Conservation (phyloP, 371 early-diverging fungal genomes). For the Lichtheimia ornata region DNA sequence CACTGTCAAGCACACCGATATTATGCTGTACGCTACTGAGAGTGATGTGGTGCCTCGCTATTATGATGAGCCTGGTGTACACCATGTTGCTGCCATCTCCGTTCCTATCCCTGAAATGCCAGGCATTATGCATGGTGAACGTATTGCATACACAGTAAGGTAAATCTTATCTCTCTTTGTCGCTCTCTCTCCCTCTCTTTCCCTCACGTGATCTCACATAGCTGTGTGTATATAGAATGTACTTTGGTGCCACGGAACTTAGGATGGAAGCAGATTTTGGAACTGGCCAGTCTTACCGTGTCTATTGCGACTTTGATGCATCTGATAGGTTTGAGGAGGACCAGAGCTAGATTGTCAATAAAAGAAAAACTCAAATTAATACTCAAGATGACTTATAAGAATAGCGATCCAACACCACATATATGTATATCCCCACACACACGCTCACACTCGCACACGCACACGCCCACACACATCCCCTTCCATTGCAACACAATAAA, state of each 20-base stretch:
- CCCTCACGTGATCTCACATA: not conserved
- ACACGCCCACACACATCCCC: not conserved
- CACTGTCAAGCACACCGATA: slow-evolving; percentile 40
- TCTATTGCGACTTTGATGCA: slow-evolving; percentile 50
- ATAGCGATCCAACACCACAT: not conserved
- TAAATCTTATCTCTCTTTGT: slow-evolving; percentile 9
- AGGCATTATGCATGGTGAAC: slow-evolving; percentile 30
- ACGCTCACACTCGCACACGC: not conserved
- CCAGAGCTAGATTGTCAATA: not conserved
- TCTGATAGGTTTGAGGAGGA: slow-evolving; percentile 1
- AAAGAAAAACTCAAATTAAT: not conserved
- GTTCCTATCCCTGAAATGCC: slow-evolving; percentile 45
- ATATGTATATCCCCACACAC: not conserved
- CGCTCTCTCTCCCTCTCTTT: too few relatives aligned
- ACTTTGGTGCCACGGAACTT: slow-evolving; percentile 50
- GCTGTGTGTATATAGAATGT: slow-evolving; percentile 32
- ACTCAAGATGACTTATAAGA: not conserved
- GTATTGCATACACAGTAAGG: slow-evolving; percentile 44
- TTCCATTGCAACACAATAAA: not conserved
- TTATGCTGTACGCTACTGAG: slow-evolving; percentile 49
- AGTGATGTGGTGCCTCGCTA: slow-evolving; percentile 38
- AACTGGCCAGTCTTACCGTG: slow-evolving; percentile 31
- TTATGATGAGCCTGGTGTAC: slow-evolving; percentile 36
- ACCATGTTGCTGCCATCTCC: slow-evolving; percentile 44
- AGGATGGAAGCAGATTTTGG: slow-evolving; percentile 55